These are phyloP conservation scores for Lepidium sativum DNA, from an alignment of 345 rosid species.

Conservation along the genomic window DNA sequence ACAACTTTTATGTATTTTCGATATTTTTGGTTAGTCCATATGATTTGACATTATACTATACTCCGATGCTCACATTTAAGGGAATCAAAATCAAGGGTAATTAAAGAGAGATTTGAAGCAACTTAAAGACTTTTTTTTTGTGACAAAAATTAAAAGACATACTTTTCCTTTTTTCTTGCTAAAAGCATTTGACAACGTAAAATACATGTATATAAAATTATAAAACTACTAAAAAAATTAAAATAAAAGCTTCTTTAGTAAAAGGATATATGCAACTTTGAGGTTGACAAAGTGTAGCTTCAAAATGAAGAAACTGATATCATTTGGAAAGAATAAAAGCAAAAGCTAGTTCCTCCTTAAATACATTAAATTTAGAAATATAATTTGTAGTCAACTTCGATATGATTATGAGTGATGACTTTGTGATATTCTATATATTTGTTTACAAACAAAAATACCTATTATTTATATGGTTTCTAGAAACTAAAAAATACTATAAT, in stretches of 20 bases:
- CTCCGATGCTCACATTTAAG: neutral
- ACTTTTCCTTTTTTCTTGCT: neutral
- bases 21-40: neutral
- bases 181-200: conserved; percentile 21
- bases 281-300: conserved; percentile 34
- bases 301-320: conserved; percentile 30
- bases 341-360: conserved; percentile 18
- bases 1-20: neutral
- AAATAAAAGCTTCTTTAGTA: conserved; percentile 19
- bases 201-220: neutral
- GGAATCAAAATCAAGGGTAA: neutral
- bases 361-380: conserved; percentile 13
- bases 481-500: conserved; percentile 8
- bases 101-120: conserved; percentile 9
- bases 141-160: no score
- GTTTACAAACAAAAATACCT: neutral
- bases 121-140: neutral
- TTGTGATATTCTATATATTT: conserved; percentile 4
- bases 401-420: conserved; percentile 24
- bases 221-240: neutral
- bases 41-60: neutral
- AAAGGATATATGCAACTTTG: conserved; percentile 24
- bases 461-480: conserved; percentile 3
- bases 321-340: conserved; percentile 25
- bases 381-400: conserved; percentile 24